Percentiles rank a stretch among this genome's conserved stretches.
Evolutionary conservation across 1,284 basidiomycete genomes (phyloP).

Genomic region (Afroboletus lepidellus): DNA sequence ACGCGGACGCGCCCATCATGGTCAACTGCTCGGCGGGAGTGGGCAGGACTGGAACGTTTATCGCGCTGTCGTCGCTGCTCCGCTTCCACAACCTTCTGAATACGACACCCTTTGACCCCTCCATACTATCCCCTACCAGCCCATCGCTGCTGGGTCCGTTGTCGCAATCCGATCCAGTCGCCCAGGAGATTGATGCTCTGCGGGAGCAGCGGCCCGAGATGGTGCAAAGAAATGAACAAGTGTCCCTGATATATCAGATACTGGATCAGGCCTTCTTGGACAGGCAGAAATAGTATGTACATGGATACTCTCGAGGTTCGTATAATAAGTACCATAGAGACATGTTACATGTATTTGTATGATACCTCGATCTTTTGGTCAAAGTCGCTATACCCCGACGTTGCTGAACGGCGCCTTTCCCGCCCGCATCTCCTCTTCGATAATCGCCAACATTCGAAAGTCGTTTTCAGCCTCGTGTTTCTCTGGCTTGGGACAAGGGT

Average conservation of each 20-base stretch:
- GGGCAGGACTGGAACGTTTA: slow-evolving; percentile 88
- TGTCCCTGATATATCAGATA: slow-evolving; percentile 64
- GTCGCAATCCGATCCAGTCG: slow-evolving; percentile 56
- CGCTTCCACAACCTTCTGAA: slow-evolving; percentile 53
- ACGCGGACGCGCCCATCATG: slow-evolving; percentile 70
- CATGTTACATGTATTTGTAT: not conserved
- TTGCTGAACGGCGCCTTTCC: not conserved
- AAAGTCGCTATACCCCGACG: not conserved
- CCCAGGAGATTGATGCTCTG: slow-evolving; percentile 71
- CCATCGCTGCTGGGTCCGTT: slow-evolving; percentile 58
- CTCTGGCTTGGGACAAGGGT: not conserved
- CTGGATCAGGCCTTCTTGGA: slow-evolving; percentile 41
- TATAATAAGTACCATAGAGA: not conserved
- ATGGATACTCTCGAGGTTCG: not conserved
- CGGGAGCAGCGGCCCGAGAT: slow-evolving; percentile 80
- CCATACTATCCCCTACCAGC: slow-evolving; percentile 28
- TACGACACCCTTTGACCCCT: slow-evolving; percentile 15
- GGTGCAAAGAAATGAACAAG: slow-evolving; percentile 74
- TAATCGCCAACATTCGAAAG: not conserved
- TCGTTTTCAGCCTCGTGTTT: not conserved
- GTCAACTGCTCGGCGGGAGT: slow-evolving; percentile 88
- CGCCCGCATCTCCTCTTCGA: not conserved
- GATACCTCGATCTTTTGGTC: not conserved
- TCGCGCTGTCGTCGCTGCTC: slow-evolving; percentile 72
- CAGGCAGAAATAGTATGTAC: not conserved